phyloP scores from a whole-genome alignment of 2,329 filamentous ascomycete species.

The Torrubiellomyces zombiae region DNA sequence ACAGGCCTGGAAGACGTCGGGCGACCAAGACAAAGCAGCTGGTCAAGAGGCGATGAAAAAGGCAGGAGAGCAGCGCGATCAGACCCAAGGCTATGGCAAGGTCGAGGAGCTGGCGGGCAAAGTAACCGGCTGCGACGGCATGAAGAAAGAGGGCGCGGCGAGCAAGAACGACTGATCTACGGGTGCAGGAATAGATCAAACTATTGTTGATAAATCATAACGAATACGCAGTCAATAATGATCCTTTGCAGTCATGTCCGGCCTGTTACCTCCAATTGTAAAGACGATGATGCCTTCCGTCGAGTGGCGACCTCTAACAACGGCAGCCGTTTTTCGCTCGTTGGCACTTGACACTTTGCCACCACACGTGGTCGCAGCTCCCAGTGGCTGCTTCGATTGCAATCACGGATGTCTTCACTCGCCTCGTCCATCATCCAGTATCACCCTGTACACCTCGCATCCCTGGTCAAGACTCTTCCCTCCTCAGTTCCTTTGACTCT shows the following conservation, averaged over 20 bases:
- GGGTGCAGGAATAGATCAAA: not conserved
- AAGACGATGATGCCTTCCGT: no score
- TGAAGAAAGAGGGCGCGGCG: conserved; percentile 44
- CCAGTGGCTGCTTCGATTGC: no score
- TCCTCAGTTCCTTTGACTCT: no score
- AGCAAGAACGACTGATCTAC: conserved; percentile 20
- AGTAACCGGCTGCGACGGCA: conserved; percentile 50
- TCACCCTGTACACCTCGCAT: no score
- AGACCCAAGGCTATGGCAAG: conserved; percentile 40
- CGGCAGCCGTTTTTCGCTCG: no score
- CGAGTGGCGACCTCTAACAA: no score
- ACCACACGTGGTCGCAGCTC: no score
- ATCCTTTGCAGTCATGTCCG: not conserved
- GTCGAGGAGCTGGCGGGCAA: conserved; percentile 49
- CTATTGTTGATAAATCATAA: conserved; percentile 2
- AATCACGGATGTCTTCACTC: no score
- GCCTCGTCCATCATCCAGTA: no score
- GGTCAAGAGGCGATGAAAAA: conserved; percentile 46
- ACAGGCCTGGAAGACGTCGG: conserved; percentile 45
- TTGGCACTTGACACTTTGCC: no score
- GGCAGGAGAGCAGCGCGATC: conserved; percentile 38
- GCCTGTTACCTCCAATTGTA: no score
- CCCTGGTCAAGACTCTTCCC: no score
- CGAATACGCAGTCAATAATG: not conserved
- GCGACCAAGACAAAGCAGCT: conserved; percentile 45